Evolutionary conservation across 1,284 basidiomycete genomes (phyloP).

Genomic region (Marasmius sp.): DNA sequence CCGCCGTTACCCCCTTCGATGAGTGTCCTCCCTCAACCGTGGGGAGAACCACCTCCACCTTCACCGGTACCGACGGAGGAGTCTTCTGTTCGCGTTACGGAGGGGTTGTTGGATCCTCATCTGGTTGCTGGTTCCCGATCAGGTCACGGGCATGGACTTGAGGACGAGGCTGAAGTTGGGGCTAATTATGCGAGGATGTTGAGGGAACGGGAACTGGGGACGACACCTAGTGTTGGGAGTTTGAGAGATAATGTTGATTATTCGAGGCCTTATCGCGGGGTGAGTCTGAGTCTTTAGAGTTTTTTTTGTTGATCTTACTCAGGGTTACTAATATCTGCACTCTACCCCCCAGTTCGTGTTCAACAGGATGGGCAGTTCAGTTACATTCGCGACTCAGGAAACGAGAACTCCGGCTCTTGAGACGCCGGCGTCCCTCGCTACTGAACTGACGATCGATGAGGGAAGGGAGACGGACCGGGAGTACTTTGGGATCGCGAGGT

Average conservation of each 20-base stretch:
- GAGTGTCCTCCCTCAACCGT: background rate
- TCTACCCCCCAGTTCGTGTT: background rate
- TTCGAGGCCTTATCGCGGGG: constrained; percentile 16
- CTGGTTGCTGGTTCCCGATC: background rate
- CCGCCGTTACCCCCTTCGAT: constrained; percentile 3
- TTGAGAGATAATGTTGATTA: constrained; percentile 17
- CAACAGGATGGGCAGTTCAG: constrained; percentile 1
- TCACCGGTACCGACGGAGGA: constrained; percentile 8
- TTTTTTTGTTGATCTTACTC: too few relatives aligned
- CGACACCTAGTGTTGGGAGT: constrained; percentile 9
- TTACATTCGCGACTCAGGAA: background rate
- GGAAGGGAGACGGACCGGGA: background rate
- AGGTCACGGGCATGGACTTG: background rate
- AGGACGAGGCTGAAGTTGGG: background rate
- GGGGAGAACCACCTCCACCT: background rate
- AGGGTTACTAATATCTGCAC: background rate
- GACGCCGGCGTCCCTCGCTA: background rate
- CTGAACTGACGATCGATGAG: background rate
- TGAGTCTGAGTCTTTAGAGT: constrained; percentile 2
- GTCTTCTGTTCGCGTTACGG: constrained; percentile 1
- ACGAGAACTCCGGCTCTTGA: background rate
- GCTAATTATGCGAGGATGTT: too few relatives aligned
- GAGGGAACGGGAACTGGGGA: background rate
- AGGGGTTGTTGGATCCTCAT: constrained; percentile 8
- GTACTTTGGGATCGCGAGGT: background rate